Percentiles rank a stretch among this genome's conserved stretches.
Evolutionary conservation across 768 basidiomycete species (phyloP).

Genomic region (Mycena albidolilacea): DNA sequence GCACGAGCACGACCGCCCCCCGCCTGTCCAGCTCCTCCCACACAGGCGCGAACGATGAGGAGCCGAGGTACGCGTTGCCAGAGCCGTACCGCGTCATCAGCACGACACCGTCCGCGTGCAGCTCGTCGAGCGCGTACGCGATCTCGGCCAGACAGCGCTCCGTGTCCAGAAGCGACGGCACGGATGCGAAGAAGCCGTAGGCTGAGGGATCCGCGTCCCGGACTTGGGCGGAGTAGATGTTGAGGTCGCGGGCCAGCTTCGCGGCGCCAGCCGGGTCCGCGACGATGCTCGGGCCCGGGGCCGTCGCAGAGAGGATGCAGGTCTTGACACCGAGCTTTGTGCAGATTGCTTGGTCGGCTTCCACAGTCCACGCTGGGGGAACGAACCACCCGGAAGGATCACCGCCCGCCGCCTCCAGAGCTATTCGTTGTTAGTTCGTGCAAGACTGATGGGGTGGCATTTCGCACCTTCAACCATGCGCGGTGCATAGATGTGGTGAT

Average conservation of each 20-base stretch:
- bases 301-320: constrained; percentile 12
- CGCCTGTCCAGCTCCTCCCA: constrained; percentile 20
- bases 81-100: constrained; percentile 13
- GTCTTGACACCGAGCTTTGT: constrained; percentile 4
- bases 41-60: neutral
- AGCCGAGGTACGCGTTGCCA: constrained; percentile 15
- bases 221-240: constrained; percentile 1
- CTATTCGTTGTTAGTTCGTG: neutral
- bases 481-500: constrained; percentile 14
- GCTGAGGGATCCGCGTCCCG: constrained; percentile 13
- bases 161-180: constrained; percentile 19
- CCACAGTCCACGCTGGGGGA: constrained; percentile 13
- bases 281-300: constrained; percentile 12
- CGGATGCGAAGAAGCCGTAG: constrained; percentile 20
- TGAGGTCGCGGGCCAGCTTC: constrained; percentile 15
- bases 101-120: constrained; percentile 14
- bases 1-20: constrained; percentile 13
- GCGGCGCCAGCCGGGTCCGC: constrained; percentile 11
- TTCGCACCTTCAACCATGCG: neutral
- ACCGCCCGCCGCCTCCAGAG: constrained; percentile 8
- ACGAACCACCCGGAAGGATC: constrained; percentile 17
- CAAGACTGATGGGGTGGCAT: constrained; percentile 8
- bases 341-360: constrained; percentile 14
- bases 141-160: constrained; percentile 11
- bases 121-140: constrained; percentile 2